These are phyloP conservation scores for Kondoa subrosea DNA, from an alignment of 768 basidiomycete genomes.

Conservation along the genomic window DNA sequence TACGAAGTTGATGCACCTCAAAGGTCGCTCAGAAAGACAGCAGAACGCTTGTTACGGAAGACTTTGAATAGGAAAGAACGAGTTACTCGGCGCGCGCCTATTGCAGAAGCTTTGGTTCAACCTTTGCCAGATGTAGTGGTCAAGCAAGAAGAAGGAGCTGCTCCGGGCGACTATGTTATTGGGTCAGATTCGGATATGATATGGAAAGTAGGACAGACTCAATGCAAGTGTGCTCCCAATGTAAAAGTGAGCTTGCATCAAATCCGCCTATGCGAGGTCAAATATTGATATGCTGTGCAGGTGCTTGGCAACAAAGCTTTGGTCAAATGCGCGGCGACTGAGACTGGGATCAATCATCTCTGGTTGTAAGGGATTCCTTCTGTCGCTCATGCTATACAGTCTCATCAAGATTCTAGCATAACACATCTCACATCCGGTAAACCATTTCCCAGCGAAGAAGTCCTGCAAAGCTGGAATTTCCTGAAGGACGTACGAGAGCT, in stretches of 20 bases:
- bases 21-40: too few relatives aligned
- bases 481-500: background rate
- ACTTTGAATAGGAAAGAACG: too few relatives aligned
- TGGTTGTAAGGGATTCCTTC: background rate
- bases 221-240: too few relatives aligned
- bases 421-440: background rate
- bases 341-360: background rate
- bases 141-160: background rate
- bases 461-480: background rate
- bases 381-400: background rate
- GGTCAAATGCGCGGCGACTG: background rate
- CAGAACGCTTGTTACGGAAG: too few relatives aligned
- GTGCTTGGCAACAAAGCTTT: background rate
- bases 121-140: background rate
- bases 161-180: background rate
- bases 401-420: background rate
- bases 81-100: too few relatives aligned
- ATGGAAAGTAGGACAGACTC: too few relatives aligned
- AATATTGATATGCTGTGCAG: background rate
- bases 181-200: background rate
- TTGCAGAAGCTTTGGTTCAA: too few relatives aligned
- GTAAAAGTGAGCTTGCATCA: too few relatives aligned
- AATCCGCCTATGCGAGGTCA: too few relatives aligned
- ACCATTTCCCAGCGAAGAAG: background rate
- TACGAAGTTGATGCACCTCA: too few relatives aligned